Conservation (phyloP, 2,329 filamentous ascomycete species). For the Ilyonectria mors-panacis region DNA sequence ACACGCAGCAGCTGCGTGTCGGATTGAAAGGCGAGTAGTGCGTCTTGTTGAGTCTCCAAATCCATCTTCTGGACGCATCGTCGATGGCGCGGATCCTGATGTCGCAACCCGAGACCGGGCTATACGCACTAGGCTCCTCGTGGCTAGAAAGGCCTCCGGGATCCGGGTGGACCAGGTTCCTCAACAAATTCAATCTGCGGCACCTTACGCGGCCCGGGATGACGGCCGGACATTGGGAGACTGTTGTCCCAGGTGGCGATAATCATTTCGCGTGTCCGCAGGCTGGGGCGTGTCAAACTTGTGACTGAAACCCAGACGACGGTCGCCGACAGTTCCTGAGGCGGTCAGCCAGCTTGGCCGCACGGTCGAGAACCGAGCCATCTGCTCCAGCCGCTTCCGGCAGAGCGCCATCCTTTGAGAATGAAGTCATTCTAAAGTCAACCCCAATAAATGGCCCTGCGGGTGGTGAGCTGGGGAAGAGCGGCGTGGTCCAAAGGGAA, state of each 20-base stretch:
- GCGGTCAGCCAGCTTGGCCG: constrained; percentile 76
- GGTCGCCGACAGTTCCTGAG: constrained; percentile 77
- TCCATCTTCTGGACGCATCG: constrained; percentile 64
- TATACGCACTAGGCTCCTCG: constrained; percentile 60
- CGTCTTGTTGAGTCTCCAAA: constrained; percentile 74
- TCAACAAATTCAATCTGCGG: constrained; percentile 29
- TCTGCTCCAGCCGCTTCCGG: constrained; percentile 73
- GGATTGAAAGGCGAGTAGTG: constrained; percentile 88
- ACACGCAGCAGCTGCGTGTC: constrained; percentile 80
- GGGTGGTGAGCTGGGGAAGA: constrained; percentile 70
- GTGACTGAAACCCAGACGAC: constrained; percentile 89
- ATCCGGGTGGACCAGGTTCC: constrained; percentile 41
- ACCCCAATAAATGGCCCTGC: constrained; percentile 84
- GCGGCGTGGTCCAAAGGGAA: constrained; percentile 69
- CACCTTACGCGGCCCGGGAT: constrained; percentile 32
- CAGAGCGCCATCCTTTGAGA: constrained; percentile 75
- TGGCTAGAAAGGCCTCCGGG: constrained; percentile 63
- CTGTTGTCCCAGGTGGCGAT: constrained; percentile 58
- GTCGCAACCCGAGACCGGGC: constrained; percentile 62
- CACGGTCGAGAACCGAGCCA: constrained; percentile 78
- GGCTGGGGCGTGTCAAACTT: constrained; percentile 77
- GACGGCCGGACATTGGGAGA: constrained; percentile 30
- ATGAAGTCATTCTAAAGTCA: constrained; percentile 93
- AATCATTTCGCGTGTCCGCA: constrained; percentile 67
- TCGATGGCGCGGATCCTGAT: constrained; percentile 61